These are phyloP conservation scores for Tulasnella sp. DNA, from an alignment of 768 basidiomycete genomes.

Conservation along the genomic window DNA sequence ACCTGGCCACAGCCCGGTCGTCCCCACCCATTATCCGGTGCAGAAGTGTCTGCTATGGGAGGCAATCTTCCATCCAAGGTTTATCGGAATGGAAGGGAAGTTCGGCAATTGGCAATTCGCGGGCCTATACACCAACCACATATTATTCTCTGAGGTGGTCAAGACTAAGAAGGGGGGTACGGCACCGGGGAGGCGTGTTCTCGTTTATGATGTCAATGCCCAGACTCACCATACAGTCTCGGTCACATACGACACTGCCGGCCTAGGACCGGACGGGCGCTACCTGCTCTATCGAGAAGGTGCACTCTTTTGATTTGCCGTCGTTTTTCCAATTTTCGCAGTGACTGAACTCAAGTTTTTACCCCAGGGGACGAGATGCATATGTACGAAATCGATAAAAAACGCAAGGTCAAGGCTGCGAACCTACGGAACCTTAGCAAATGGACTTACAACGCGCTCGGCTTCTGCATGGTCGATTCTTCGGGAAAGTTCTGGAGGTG, in stretches of 20 bases:
- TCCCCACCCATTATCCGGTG: background rate
- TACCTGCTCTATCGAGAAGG: background rate
- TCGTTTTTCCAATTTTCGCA: background rate
- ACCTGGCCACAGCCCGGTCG: background rate
- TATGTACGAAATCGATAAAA: conserved; percentile 1
- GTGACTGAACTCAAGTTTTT: background rate
- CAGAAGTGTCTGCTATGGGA: conserved; percentile 2
- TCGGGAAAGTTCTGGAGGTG: conserved; percentile 10
- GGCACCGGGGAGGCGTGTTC: background rate
- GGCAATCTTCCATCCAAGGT: background rate
- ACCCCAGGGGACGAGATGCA: background rate
- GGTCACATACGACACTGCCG: conserved; percentile 3
- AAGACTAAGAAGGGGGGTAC: background rate
- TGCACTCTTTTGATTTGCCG: background rate
- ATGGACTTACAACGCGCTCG: conserved; percentile 4
- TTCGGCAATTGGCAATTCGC: conserved; percentile 7
- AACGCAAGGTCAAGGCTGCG: background rate
- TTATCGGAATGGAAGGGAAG: background rate
- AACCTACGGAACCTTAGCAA: background rate
- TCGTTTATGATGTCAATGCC: conserved; percentile 1
- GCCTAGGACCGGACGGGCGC: conserved; percentile 6
- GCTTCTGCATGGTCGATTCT: conserved; percentile 10
- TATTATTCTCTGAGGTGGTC: conserved; percentile 3
- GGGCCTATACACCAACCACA: conserved; percentile 5
- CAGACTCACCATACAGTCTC: background rate